A percentile compares a stretch with the other conserved stretches of the same genome.
phyloP scores from a whole-genome alignment of 345 rosid genomes.

The Reutealis trisperma region DNA sequence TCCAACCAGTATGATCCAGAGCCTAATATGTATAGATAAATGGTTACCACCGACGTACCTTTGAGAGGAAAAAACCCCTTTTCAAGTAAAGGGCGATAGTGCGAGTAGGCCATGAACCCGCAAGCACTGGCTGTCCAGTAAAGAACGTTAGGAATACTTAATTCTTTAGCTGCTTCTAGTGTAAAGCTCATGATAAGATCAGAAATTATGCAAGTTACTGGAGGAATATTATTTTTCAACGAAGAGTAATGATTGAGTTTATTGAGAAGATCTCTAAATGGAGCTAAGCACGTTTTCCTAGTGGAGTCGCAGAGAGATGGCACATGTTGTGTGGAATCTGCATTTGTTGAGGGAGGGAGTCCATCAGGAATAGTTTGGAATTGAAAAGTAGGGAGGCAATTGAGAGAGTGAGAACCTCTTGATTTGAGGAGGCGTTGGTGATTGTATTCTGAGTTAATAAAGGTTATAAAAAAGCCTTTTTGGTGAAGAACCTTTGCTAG shows the following conservation, averaged over 20 bases:
- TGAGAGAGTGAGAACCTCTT: neutral
- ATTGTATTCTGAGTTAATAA: conserved; percentile 18
- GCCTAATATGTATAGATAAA: too few species aligned
- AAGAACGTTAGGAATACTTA: neutral
- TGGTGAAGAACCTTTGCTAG: conserved; percentile 17
- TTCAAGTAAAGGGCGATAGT: conserved; percentile 8
- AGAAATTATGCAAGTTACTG: conserved; percentile 17
- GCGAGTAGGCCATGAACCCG: conserved; percentile 7
- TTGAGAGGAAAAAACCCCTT: conserved; percentile 14
- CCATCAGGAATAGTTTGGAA: conserved; percentile 21
- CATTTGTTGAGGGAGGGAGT: conserved; percentile 9
- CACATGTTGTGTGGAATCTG: conserved; percentile 14
- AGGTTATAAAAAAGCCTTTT: conserved; percentile 12
- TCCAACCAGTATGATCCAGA: too few species aligned
- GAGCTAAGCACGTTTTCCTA: conserved; percentile 3
- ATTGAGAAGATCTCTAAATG: conserved; percentile 11
- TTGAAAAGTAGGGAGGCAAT: conserved; percentile 6
- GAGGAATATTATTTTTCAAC: neutral
- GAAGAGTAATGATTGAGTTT: conserved; percentile 13
- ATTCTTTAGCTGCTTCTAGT: conserved; percentile 5
- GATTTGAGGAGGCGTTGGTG: conserved; percentile 20
- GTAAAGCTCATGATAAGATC: conserved; percentile 19
- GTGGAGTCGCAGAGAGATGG: conserved; percentile 19
- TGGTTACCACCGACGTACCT: neutral
- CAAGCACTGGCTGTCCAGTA: conserved; percentile 21